phyloP scores from a whole-genome alignment of 192 early-diverging fungal genomes.

The Entrophospora sp. region DNA sequence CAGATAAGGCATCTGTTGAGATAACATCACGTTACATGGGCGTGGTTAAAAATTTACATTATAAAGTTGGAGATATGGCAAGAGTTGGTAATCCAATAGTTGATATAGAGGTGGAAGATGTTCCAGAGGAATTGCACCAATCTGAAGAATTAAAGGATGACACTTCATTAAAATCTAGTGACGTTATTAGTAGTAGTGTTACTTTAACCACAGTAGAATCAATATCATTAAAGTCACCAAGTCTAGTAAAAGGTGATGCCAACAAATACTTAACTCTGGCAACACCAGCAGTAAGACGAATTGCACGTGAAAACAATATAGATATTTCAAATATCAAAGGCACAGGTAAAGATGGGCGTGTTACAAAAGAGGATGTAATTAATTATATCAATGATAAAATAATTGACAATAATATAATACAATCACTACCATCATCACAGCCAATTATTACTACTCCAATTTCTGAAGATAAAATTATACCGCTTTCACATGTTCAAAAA shows the following conservation, averaged over 20 bases:
- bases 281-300: conserved; percentile 81
- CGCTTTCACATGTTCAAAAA: conserved; percentile 84
- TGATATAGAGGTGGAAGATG: conserved; percentile 64
- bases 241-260: conserved; percentile 18
- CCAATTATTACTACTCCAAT: conserved; percentile 23
- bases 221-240: conserved; percentile 8
- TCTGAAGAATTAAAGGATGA: conserved; percentile 21
- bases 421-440: no score
- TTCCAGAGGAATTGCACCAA: conserved; percentile 13
- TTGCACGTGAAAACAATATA: conserved; percentile 72
- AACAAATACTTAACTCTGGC: conserved; percentile 46
- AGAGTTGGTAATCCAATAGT: conserved; percentile 84
- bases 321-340: conserved; percentile 67
- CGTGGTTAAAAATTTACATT: conserved; percentile 67
- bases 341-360: conserved; percentile 74
- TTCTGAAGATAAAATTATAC: conserved; percentile 44
- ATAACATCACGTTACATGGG: conserved; percentile 95
- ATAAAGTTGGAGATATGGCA: conserved; percentile 82
- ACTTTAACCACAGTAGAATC: conserved; percentile 12
- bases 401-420: no score
- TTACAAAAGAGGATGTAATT: conserved; percentile 90
- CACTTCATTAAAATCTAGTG: no score
- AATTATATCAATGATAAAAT: conserved; percentile 41
- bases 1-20: conserved; percentile 98
- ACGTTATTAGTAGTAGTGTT: no score